These are phyloP conservation scores for Aegilops umbellulata DNA, from an alignment of 176 grass and related monocot species.

Conservation along the genomic window DNA sequence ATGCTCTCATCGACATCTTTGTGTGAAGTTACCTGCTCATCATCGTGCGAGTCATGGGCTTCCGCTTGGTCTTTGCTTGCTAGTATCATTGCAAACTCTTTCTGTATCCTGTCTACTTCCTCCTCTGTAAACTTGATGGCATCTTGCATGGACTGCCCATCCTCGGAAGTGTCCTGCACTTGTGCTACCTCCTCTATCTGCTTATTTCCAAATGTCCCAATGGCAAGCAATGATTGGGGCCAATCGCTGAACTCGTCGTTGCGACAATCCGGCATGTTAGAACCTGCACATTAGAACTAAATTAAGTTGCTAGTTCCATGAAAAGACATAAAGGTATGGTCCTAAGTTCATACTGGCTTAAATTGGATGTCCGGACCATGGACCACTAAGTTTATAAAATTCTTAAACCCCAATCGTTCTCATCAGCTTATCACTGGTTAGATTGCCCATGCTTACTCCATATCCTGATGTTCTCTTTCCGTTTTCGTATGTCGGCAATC, in stretches of 20 bases:
- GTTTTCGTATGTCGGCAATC: not conserved
- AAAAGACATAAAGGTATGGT: slow-evolving; percentile 22
- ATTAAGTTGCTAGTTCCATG: slow-evolving; percentile 23
- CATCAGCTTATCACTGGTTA: slow-evolving; percentile 18
- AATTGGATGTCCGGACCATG: slow-evolving; percentile 8
- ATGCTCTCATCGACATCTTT: slow-evolving; percentile 1
- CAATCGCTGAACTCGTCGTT: slow-evolving; percentile 68
- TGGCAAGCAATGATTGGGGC: slow-evolving; percentile 65
- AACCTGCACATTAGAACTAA: slow-evolving; percentile 35
- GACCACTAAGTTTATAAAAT: slow-evolving; percentile 50
- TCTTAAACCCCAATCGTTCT: not conserved
- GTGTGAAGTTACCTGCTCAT: slow-evolving; percentile 24
- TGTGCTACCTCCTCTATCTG: slow-evolving; percentile 37
- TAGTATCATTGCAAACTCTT: slow-evolving; percentile 49
- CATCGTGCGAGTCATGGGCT: slow-evolving; percentile 10
- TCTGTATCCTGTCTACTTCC: slow-evolving; percentile 60
- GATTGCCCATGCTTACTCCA: slow-evolving; percentile 31
- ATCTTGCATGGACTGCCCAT: slow-evolving; percentile 27
- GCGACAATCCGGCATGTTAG: slow-evolving; percentile 34
- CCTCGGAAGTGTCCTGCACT: slow-evolving; percentile 27
- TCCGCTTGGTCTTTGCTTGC: slow-evolving; percentile 29
- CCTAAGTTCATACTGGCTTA: slow-evolving; percentile 22
- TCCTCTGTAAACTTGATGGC: slow-evolving; percentile 43
- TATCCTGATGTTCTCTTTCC: slow-evolving; percentile 25
- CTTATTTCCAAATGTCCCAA: slow-evolving; percentile 75